These are phyloP conservation scores for Diversispora epigaea DNA, from an alignment of 192 early-diverging fungal species.

Conservation along the genomic window DNA sequence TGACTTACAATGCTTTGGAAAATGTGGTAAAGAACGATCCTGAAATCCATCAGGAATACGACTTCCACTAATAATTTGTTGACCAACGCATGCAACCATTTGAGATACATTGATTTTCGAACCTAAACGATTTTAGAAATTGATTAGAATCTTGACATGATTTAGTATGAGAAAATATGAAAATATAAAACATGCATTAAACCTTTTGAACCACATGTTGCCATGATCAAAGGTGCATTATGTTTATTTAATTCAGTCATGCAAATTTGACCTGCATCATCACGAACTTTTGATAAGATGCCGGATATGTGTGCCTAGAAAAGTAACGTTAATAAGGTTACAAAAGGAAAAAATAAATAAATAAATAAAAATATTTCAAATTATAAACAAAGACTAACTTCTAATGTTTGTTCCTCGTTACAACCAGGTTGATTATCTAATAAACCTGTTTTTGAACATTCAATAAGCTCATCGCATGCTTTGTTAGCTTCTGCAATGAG, in stretches of 20 bases:
- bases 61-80: conserved; percentile 96
- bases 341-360: not conserved
- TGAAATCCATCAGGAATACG: conserved; percentile 98
- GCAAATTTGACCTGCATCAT: conserved; percentile 87
- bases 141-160: not conserved
- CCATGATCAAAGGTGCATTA: conserved; percentile 98
- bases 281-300: conserved; percentile 86
- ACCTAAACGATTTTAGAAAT: conserved; percentile 47
- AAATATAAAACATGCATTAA: not conserved
- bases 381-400: conserved; percentile 41
- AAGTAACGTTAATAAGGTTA: not conserved
- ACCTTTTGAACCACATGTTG: conserved; percentile 97
- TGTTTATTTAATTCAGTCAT: conserved; percentile 89
- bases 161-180: not conserved
- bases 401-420: conserved; percentile 84
- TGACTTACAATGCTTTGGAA: conserved; percentile 77
- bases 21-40: conserved; percentile 95
- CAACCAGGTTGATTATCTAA: conserved; percentile 86
- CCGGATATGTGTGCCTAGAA: conserved; percentile 70
- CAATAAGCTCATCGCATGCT: conserved; percentile 83
- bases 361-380: not conserved
- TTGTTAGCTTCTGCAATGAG: conserved; percentile 79
- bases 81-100: conserved; percentile 99
- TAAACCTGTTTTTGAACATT: conserved; percentile 62
- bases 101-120: conserved; percentile 98